Conservation (phyloP, 2,329 filamentous ascomycete species). For the Pseudogymnoascus pannorum region DNA sequence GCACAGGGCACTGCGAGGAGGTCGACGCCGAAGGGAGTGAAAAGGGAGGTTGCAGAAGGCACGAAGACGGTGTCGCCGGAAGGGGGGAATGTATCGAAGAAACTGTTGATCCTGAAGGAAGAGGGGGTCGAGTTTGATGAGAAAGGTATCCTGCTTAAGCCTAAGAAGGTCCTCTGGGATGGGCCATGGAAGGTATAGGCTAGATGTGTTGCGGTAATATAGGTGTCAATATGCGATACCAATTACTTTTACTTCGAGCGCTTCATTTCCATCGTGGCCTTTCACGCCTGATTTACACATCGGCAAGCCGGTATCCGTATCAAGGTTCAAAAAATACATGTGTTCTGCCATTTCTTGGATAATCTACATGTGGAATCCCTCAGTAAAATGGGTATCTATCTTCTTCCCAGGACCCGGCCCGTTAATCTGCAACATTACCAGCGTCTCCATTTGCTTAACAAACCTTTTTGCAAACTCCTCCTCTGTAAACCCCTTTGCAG, state of each 20-base stretch:
- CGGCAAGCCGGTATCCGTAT: neutral
- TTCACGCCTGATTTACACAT: too few species aligned
- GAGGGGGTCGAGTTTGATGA: constrained; percentile 42
- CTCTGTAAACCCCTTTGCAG: constrained; percentile 80
- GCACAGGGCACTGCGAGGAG: neutral
- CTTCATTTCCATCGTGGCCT: too few species aligned
- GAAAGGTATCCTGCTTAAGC: constrained; percentile 32
- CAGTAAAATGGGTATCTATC: neutral
- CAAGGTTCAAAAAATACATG: neutral
- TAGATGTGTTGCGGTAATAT: neutral
- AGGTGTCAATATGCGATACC: neutral
- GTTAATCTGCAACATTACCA: constrained; percentile 46
- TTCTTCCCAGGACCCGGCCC: constrained; percentile 9
- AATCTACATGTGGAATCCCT: constrained; percentile 9
- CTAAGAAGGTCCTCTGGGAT: constrained; percentile 1
- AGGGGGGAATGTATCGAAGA: constrained; percentile 39
- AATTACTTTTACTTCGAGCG: neutral
- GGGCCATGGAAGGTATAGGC: constrained; percentile 4
- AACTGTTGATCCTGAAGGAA: constrained; percentile 35
- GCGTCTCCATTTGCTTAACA: constrained; percentile 63
- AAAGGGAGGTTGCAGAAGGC: neutral
- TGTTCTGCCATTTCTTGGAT: neutral
- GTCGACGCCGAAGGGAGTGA: neutral
- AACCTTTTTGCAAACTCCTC: constrained; percentile 76
- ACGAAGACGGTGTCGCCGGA: neutral